Base-by-base conservation (phyloP, 768 basidiomycete genomes). In the Serendipita sp. region DNA sequence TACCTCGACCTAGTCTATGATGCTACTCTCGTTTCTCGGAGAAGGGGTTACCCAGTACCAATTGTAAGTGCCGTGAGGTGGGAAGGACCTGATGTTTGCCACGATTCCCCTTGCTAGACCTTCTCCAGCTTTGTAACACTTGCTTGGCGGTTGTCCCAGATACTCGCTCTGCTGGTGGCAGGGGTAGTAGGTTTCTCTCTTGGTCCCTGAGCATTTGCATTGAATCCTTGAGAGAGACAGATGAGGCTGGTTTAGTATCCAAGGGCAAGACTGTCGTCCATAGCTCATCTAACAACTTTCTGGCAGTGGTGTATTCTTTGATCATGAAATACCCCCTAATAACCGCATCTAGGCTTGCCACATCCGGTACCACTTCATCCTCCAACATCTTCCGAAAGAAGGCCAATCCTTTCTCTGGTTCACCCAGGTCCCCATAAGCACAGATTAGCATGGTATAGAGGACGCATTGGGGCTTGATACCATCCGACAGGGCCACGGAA, bases 361-460 rank as follows among this genome's bases (percentile, higher is more conserved):
- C 76, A 70, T 93, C 91, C 3, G 90, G 91, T 30, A 74, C 71
- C 58, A 91, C 74, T 16, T 83, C 85, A 13, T 75, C 73, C 2
- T 75, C 73, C 11, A 87, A 68, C 87, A 92, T 89, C 44, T 77
- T 73, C 38, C 78, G 78, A 70, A 89, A 91, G 30, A 77, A 74
- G 36, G 72, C 73, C 68, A 80, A 73, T 0, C 87, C 87, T 32
- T 74, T 71, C 2, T 75, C 74, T 3, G 86, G 81, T 36, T 82
- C 74, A 13, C 81, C 80, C 63, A 78, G 77, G n/a, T 82, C 81
- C 23, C 81, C 86, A 72, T 85, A 80, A 2, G 86, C 89, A 41
- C 78, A 76, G 68, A 93, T 84, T 66, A 93, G 78, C 67, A 85
- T 83, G 30, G 89, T 91, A 76, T 84, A 88, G 79, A 88, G 82